phyloP scores from a whole-genome alignment of 257 asterid species.

The Nicotiana noctiflora region DNA sequence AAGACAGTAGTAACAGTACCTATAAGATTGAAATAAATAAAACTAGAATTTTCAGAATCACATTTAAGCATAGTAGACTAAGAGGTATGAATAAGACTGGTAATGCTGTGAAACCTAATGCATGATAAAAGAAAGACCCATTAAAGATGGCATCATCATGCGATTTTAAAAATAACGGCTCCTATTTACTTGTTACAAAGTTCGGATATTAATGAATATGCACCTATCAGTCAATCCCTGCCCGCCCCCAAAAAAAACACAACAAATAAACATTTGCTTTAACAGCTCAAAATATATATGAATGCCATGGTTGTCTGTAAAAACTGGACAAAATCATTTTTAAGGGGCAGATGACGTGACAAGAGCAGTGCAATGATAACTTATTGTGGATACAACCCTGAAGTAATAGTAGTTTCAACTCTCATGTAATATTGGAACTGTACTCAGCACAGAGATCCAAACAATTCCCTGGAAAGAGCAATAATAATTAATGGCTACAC shows the following conservation, averaged over 20 bases:
- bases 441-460: not conserved
- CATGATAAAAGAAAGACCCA: not conserved
- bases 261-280: not conserved
- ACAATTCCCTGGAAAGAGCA: not conserved
- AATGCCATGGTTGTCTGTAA: not conserved
- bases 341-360: not conserved
- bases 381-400: not conserved
- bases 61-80: not conserved
- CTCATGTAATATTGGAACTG: not conserved
- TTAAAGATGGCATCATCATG: not conserved
- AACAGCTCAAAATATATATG: not conserved
- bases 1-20: conserved; percentile 90
- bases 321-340: not conserved
- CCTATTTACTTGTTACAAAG: not conserved
- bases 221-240: too few species aligned
- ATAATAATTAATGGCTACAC: not conserved
- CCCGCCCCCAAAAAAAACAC: too few species aligned
- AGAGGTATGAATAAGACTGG: not conserved
- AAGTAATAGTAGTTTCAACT: not conserved
- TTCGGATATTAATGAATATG: too few species aligned
- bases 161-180: not conserved
- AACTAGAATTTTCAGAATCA: not conserved
- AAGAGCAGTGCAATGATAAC: not conserved
- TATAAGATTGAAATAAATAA: conserved; percentile 21
- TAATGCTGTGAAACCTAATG: not conserved